Evolutionary conservation across 768 basidiomycete species (phyloP).

Genomic region (Tulasnella sp.): DNA sequence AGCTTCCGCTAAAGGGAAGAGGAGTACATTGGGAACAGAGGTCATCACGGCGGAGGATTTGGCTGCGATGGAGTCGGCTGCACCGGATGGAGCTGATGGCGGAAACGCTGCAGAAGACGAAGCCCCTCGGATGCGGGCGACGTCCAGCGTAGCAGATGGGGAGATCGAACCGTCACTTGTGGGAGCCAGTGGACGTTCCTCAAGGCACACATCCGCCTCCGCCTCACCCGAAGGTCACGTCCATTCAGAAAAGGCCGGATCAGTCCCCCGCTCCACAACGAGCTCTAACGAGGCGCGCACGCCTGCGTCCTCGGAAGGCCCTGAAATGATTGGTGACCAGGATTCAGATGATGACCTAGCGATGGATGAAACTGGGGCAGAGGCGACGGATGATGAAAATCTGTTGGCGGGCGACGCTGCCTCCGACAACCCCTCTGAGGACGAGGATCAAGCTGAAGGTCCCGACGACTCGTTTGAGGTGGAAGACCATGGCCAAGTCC

Average conservation of each 20-base stretch:
- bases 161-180: neutral
- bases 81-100: slow-evolving; percentile 1
- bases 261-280: neutral
- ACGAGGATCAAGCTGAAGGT: neutral
- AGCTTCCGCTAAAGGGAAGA: slow-evolving; percentile 14
- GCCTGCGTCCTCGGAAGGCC: slow-evolving; percentile 1
- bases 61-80: neutral
- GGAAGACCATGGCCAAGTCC: neutral
- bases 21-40: slow-evolving; percentile 23
- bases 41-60: slow-evolving; percentile 7
- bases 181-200: neutral
- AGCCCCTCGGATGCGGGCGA: neutral
- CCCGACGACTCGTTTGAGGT: neutral
- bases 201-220: neutral
- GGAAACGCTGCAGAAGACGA: slow-evolving; percentile 1
- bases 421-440: neutral
- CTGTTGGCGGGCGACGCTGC: neutral
- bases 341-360: neutral
- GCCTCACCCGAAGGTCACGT: neutral
- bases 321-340: neutral
- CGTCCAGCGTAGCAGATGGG: neutral
- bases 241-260: neutral
- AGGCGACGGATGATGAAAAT: slow-evolving; percentile 6
- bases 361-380: slow-evolving; percentile 11
- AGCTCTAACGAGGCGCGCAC: neutral